These are phyloP conservation scores for Simplicillium aogashimaense DNA, from an alignment of 2,329 filamentous ascomycete species.

Conservation along the genomic window DNA sequence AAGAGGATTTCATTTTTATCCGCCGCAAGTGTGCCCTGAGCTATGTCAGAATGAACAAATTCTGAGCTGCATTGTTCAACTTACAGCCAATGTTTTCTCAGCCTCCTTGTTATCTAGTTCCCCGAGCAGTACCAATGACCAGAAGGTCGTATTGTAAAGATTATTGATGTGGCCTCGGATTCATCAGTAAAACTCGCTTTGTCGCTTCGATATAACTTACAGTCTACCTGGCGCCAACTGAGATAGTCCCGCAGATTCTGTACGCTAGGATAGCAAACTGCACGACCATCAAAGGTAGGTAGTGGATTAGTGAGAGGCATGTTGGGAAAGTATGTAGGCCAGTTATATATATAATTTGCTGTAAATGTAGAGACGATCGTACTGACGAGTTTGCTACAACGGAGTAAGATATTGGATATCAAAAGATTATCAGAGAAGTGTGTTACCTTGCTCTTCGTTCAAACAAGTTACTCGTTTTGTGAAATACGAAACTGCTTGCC, in stretches of 20 bases:
- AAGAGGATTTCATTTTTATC: constrained; percentile 98
- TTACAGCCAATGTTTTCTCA: constrained; percentile 66
- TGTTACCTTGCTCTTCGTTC: constrained; percentile 68
- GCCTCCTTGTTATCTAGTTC: constrained; percentile 69
- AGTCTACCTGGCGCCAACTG: constrained; percentile 95
- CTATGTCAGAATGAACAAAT: constrained; percentile 9
- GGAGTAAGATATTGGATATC: constrained; percentile 3
- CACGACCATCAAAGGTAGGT: constrained; percentile 86
- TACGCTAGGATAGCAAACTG: constrained; percentile 78
- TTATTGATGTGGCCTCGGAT: constrained; percentile 86
- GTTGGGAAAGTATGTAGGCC: constrained; percentile 68
- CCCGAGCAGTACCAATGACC: constrained; percentile 73
- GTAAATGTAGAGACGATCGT: constrained; percentile 92
- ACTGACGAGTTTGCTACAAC: constrained; percentile 72
- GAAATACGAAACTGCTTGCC: constrained; percentile 66
- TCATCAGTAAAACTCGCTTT: constrained; percentile 7
- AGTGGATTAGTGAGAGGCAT: constrained; percentile 60
- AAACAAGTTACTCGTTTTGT: constrained; percentile 73
- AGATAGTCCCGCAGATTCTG: constrained; percentile 86
- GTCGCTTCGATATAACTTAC: constrained; percentile 36
- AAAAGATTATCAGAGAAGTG: background rate
- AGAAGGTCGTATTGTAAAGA: constrained; percentile 95
- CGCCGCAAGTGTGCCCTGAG: constrained; percentile 66
- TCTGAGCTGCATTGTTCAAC: constrained; percentile 9
- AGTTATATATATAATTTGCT: constrained; percentile 76